Evolutionary conservation across 257 asterid species (phyloP), one percentile per base, ranked within the genome.

Genomic region (Ilex asprella): DNA sequence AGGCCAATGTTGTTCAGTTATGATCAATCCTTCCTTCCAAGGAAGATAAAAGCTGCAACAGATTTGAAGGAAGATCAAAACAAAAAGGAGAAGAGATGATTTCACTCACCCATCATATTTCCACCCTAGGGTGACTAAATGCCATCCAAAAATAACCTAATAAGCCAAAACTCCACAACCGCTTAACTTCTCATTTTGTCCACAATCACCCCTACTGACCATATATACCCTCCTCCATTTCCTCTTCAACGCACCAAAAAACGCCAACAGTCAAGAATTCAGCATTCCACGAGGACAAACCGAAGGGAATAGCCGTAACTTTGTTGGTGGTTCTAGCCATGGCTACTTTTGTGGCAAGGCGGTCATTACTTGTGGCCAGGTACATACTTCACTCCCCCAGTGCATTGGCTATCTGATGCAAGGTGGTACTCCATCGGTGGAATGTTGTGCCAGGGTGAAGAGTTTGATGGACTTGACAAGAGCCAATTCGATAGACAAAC

Each of bases 371-470:
- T 87, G 95, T 55, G 73, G 70, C 3, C 80, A 82, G 61, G 76
- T 84, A 8, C 41, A 62, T 16, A 39, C 39, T 1, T 31, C 74
- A 1, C 64, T 87, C 7, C 16, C 12, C 6, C 86, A 86, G 0
- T 87, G 95, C 44, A 0, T 81, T 1, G 0, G 59, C 0, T 87
- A 87, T 66, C 81, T 84, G 53, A 60, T 67, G 1, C 31, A 44
- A 8, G 81, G 85, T 5, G 86, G 84, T 7, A 64, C 14, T 5
- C 90, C 90, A 2, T 2, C 68, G 0, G 50, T 7, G 0, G 1
- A 56, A 16, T 87, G 95, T 59, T 82, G 93, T 56, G 10, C 21
- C 12, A 84, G 86, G 3, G 84, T 87, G 6, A 62, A 11, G 57
- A 60, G 21, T 12, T 53, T 87, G 46, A 4, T 10, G 2, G 51